These are phyloP conservation scores for Magnaporthiopsis poae DNA, from an alignment of 2,329 filamentous ascomycete genomes.

Conservation along the genomic window DNA sequence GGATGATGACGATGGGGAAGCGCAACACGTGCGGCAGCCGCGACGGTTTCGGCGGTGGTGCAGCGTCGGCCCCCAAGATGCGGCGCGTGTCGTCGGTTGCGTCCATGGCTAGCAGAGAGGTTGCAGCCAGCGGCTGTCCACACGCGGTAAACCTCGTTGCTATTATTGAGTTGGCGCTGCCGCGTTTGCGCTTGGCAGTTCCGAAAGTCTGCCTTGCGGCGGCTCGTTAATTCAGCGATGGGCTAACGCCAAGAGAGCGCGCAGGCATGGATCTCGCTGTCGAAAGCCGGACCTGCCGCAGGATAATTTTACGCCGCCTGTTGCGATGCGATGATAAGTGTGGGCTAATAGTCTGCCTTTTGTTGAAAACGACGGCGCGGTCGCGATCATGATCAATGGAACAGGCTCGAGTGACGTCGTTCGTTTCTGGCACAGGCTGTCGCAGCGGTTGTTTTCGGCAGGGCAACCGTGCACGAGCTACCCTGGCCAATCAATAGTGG, in stretches of 20 bases:
- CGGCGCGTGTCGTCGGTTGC: not conserved
- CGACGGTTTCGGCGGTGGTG: constrained; percentile 13
- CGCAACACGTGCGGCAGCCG: constrained; percentile 35
- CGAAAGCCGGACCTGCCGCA: not conserved
- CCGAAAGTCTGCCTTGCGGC: not conserved
- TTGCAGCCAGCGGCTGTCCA: not conserved
- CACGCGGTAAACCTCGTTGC: too few species aligned
- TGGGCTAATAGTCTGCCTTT: not conserved
- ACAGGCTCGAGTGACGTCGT: not conserved
- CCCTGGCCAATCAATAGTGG: not conserved
- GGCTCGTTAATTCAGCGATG: not conserved
- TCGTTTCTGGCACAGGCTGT: not conserved
- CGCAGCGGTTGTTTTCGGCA: too few species aligned
- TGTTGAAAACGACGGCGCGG: not conserved
- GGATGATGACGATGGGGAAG: constrained; percentile 42
- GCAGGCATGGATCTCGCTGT: not conserved
- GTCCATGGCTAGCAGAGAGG: not conserved
- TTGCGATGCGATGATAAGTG: not conserved
- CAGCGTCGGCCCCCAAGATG: not conserved
- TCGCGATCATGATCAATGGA: not conserved
- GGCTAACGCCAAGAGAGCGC: not conserved
- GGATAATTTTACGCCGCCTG: not conserved
- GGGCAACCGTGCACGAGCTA: not conserved
- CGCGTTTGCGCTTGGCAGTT: not conserved
- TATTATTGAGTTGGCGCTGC: not conserved